phyloP scores from a whole-genome alignment of 2,329 filamentous ascomycete genomes.

The Apiospora marii region DNA sequence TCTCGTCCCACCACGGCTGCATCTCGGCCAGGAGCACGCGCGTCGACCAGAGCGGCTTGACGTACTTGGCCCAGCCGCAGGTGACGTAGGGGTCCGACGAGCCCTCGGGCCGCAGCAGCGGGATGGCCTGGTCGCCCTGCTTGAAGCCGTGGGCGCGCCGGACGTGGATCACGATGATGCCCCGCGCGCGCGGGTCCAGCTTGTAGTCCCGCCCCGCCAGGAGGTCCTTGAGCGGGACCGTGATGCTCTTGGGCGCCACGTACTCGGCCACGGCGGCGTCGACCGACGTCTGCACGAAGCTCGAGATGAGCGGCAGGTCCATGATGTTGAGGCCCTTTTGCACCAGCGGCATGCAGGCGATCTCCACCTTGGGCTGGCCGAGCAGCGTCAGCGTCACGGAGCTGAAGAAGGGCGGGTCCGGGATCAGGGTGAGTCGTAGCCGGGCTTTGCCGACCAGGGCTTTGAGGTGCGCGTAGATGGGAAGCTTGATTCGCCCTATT shows the following conservation, averaged over 20 bases:
- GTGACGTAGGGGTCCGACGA: slow-evolving; percentile 20
- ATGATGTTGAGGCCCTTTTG: slow-evolving; percentile 24
- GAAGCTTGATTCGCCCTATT: slow-evolving; percentile 22
- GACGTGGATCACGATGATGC: slow-evolving; percentile 19
- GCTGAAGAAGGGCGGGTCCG: slow-evolving; percentile 23
- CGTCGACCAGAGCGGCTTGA: slow-evolving; percentile 23
- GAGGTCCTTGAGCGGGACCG: slow-evolving; percentile 13
- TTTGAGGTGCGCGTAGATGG: slow-evolving; percentile 23
- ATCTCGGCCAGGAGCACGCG: slow-evolving; percentile 21
- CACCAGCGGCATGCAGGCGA: slow-evolving; percentile 24
- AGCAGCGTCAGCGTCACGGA: slow-evolving; percentile 18
- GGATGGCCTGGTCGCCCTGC: slow-evolving; percentile 23
- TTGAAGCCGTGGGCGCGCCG: slow-evolving; percentile 21
- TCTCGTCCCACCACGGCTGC: slow-evolving; percentile 23
- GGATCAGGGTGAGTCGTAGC: slow-evolving; percentile 13
- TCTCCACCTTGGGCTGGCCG: slow-evolving; percentile 23
- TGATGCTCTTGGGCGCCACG: slow-evolving; percentile 24
- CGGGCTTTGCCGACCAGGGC: slow-evolving; percentile 22
- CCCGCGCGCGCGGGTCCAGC: slow-evolving; percentile 19
- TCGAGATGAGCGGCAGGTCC: slow-evolving; percentile 23
- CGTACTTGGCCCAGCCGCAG: slow-evolving; percentile 25
- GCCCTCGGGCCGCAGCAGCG: slow-evolving; percentile 20
- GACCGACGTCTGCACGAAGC: slow-evolving; percentile 23
- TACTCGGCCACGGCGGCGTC: slow-evolving; percentile 25
- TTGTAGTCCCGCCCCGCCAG: slow-evolving; percentile 19